Conservation (phyloP, 208 protist species). For the Acanthamoeba royreba region DNA sequence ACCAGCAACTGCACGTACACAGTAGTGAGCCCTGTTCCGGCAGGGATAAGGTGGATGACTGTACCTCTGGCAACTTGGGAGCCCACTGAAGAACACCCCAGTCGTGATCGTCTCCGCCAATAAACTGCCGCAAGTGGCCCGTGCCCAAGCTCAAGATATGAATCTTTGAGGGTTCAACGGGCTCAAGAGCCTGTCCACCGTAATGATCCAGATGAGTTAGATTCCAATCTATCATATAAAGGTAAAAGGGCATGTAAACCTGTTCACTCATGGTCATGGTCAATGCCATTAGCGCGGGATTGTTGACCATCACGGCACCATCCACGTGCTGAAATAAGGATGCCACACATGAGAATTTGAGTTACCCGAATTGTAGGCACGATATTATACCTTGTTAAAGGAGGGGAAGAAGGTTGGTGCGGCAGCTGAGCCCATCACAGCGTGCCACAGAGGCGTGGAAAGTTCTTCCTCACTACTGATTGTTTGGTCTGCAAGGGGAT, state of each 20-base stretch:
- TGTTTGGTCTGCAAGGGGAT: background rate
- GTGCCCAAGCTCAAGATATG: background rate
- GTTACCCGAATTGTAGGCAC: too few species aligned
- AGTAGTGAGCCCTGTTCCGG: too few species aligned
- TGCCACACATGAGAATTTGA: too few species aligned
- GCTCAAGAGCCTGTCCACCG: background rate
- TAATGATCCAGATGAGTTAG: too few species aligned
- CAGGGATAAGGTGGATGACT: too few species aligned
- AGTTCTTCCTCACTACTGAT: background rate
- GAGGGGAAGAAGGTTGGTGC: background rate
- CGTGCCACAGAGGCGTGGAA: background rate
- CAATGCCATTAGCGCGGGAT: background rate
- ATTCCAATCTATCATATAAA: too few species aligned
- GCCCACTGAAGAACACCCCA: constrained; percentile 4
- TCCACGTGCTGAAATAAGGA: constrained; percentile 14
- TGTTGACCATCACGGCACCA: constrained; percentile 9
- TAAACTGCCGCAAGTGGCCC: background rate
- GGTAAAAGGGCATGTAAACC: background rate
- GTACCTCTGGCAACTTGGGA: background rate
- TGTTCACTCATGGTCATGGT: constrained; percentile 18
- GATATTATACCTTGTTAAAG: background rate
- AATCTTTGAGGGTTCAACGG: background rate
- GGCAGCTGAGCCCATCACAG: background rate
- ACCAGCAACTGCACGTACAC: background rate
- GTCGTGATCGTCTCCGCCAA: background rate